Evolutionary conservation across 1,284 basidiomycete genomes (phyloP), one percentile per base, ranked within the genome.

Genomic region (Pseudozyma flocculosa): DNA sequence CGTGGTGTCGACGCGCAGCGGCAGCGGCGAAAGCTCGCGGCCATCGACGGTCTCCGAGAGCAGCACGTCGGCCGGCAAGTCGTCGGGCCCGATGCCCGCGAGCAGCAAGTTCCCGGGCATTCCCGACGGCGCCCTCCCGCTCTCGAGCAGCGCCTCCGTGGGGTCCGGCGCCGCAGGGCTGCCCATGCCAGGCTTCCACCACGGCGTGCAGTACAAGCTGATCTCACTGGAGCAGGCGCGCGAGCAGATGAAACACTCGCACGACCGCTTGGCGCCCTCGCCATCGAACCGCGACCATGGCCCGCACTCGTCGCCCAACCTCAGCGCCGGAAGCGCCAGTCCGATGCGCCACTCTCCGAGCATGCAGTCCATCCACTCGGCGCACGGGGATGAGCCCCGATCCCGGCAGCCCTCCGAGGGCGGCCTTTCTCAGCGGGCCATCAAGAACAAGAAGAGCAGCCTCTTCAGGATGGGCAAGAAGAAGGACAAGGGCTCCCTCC

Each of bases 381-480:
- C 7, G 7, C 4, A 34, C 32, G 32, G 7, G 26, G 26, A 34
- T 4, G 32, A 34, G 32, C 32, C 32, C 10, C 32, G 32, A 4
- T 34, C 32, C 4, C 32, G 32, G 7, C 32, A 34, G 32, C 32
- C 32, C 4, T 34, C 32, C 15, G 32, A 34, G 15, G 32, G 32
- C 11, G 32, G 32, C 10, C 8, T 34, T 3, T 34, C 32, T 3
- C 32, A 34, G 32, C 32, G 32, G 7, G 32, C 32, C 38, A 48
- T 73, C 44, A 69, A 65, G 57, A 70, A 63, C 53, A 72, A 72
- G 51, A 73, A 72, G 53, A 70, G 67, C 44, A 64, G 68, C 22
- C 69, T 71, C 52, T 45, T 73, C 40, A 57, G 65, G 30, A 71
- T 63, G 48, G 56, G 69, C 50, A 69, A 69, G 32, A 73, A 72